Percentiles rank a stretch among this genome's conserved stretches.
Conservation (phyloP, 129 eudicot species). For the Saposhnikovia divaricata region DNA sequence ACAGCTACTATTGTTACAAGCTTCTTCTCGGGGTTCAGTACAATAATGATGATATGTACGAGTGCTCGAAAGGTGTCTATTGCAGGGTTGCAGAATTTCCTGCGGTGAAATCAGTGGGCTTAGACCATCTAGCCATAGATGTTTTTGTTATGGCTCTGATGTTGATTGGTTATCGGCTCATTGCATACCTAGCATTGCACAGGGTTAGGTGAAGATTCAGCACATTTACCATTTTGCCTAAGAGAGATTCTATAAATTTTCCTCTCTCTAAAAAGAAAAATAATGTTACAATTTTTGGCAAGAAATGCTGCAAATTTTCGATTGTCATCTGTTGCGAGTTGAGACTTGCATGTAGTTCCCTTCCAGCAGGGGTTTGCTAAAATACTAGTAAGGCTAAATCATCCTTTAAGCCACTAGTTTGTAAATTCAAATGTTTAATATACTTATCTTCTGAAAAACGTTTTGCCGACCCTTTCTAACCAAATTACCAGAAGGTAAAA, state of each 20-base stretch:
- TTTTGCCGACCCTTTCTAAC: not conserved
- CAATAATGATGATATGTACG: constrained; percentile 53
- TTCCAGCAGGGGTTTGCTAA: constrained; percentile 30
- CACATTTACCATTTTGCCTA: constrained; percentile 14
- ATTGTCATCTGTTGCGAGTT: constrained; percentile 16
- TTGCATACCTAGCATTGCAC: constrained; percentile 78
- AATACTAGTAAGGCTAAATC: not conserved
- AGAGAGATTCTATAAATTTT: constrained; percentile 24
- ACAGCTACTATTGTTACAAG: constrained; percentile 91
- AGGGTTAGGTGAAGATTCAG: constrained; percentile 40
- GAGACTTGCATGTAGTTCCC: constrained; percentile 32
- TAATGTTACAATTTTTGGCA: constrained; percentile 26
- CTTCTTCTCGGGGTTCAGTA: constrained; percentile 93
- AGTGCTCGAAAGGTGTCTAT: constrained; percentile 60
- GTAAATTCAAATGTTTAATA: not conserved
- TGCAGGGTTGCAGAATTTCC: constrained; percentile 81
- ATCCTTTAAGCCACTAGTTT: not conserved
- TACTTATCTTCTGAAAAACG: not conserved
- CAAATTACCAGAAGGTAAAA: not conserved
- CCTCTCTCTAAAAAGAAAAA: constrained; percentile 28
- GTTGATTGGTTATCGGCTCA: constrained; percentile 76
- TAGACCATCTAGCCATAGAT: constrained; percentile 52
- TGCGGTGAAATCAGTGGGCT: constrained; percentile 72
- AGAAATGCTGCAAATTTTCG: constrained; percentile 41
- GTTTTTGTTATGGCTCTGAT: constrained; percentile 60